Conservation (phyloP, 352 stramenopile genomes). For the Pythium aquatile region DNA sequence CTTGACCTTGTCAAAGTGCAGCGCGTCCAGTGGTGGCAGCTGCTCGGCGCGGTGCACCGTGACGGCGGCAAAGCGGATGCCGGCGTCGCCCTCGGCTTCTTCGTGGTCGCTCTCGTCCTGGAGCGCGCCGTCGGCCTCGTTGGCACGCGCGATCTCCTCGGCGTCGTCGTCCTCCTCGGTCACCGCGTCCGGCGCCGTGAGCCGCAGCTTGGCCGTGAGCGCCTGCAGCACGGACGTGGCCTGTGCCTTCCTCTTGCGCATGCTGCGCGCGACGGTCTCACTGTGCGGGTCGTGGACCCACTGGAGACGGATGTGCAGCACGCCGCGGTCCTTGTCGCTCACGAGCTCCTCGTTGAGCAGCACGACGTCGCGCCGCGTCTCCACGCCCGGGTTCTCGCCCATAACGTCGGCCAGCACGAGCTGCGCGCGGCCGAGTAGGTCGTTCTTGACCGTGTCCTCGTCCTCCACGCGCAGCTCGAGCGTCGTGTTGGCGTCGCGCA, state of each 20-base stretch:
- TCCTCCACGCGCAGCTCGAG: slow-evolving; percentile 65
- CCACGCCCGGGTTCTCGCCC: slow-evolving; percentile 30
- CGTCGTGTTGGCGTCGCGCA: slow-evolving; percentile 42
- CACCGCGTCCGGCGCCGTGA: slow-evolving; percentile 31
- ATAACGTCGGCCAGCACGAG: slow-evolving; percentile 48
- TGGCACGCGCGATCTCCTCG: slow-evolving; percentile 31
- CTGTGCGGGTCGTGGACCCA: slow-evolving; percentile 55
- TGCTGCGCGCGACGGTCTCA: slow-evolving; percentile 37
- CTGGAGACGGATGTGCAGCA: slow-evolving; percentile 48
- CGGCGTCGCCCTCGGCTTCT: slow-evolving; percentile 31
- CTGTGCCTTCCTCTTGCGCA: slow-evolving; percentile 48
- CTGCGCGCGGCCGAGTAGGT: slow-evolving; percentile 64
- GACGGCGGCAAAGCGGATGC: slow-evolving; percentile 50
- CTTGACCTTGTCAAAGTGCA: slow-evolving; percentile 46
- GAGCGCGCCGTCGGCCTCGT: slow-evolving; percentile 17
- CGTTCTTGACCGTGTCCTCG: slow-evolving; percentile 67
- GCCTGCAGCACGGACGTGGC: slow-evolving; percentile 49
- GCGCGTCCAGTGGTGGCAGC: slow-evolving; percentile 56
- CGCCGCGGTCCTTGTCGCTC: slow-evolving; percentile 55
- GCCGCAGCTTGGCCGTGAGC: slow-evolving; percentile 48
- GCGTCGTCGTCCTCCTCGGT: slow-evolving; percentile 48
- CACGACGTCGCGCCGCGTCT: slow-evolving; percentile 45
- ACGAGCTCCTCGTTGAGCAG: slow-evolving; percentile 56
- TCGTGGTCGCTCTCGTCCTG: slow-evolving; percentile 36
- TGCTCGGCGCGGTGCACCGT: slow-evolving; percentile 67